Conservation (phyloP, 345 rosid genomes). For the Hypericum perforatum region DNA sequence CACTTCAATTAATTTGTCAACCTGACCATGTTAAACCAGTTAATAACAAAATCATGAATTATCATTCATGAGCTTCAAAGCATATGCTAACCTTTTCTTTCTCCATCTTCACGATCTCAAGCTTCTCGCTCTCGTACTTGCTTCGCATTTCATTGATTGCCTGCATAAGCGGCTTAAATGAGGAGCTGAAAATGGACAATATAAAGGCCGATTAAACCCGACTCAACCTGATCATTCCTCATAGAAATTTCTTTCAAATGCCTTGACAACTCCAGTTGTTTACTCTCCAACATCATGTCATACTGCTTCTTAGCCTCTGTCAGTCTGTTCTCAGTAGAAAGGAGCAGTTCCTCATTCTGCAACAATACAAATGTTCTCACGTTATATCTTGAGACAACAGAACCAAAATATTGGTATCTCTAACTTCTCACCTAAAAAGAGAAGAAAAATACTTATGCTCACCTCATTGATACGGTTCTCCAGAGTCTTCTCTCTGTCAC, state of each 20-base stretch:
- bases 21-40: conserved; percentile 33
- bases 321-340: conserved; percentile 59
- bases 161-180: too few species aligned
- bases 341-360: conserved; percentile 56
- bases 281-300: conserved; percentile 71
- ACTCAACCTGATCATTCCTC: conserved; percentile 8
- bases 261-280: conserved; percentile 70
- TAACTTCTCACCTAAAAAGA: conserved; percentile 16
- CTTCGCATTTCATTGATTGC: too few species aligned
- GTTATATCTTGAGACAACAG: too few species aligned
- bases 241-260: conserved; percentile 65
- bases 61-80: conserved; percentile 8
- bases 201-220: too few species aligned
- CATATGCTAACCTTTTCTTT: conserved; percentile 52
- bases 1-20: conserved; percentile 41
- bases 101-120: conserved; percentile 44
- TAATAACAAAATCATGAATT: too few species aligned
- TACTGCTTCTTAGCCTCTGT: conserved; percentile 58
- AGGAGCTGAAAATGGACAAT: conserved; percentile 12
- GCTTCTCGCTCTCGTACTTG: conserved; percentile 78
- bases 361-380: conserved; percentile 14
- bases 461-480: conserved; percentile 63
- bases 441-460: too few species aligned
- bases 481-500: conserved; percentile 46
- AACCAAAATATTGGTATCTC: conserved; percentile 3